Evolutionary conservation across 1,284 basidiomycete genomes (phyloP), one percentile per base, ranked within the genome.

Genomic region (Microbotryum saponariae): DNA sequence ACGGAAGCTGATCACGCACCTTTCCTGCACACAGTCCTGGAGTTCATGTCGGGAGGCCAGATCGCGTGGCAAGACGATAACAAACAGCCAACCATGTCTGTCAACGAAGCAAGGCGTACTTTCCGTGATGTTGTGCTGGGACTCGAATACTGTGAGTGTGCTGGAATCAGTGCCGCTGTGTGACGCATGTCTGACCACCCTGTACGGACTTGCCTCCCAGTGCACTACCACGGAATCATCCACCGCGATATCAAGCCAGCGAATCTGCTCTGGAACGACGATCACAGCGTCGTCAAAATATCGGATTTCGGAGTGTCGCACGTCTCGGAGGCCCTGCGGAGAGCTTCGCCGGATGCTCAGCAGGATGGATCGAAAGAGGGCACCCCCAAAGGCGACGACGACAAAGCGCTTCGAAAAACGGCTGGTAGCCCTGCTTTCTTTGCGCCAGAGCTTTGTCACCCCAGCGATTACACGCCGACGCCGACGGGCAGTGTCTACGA

Each of bases 211-310:
- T 12, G 37, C 51, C 18, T n/a, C 29, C 5, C 71, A 93, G 91
- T 98, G 7, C 94, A 98, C 75, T 85, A 89, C 72, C 91, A 97
- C 74, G 94, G 94, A 45, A 97, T 99, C 76, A 97, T 98, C 57
- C 96, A 99, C 77, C 89, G 96, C 61, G 96, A 99, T 77, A 97
- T 98, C 79, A 98, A 98, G 76, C 96, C 96, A 14, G 91, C 91
- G 62, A 99, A 99, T 75, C 83, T 99, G 44, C 82, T 99, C 20
- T 91, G 88, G 84, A 88, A 89, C 20, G 81, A 82, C 44, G 86
- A 91, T 76, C 68, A 70, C 51, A 81, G 81, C 61, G 84, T 82
- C 60, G 92, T 97, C 78, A 99, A 99, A 77, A 98, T 99, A 66
- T 91, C 88, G 25, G 91, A 94, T 77, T 98, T 99, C 77, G 94